A percentile compares a stretch with the other conserved stretches of the same genome.
These are phyloP conservation scores for Fusarium pseudograminearum DNA, from an alignment of 2,329 filamentous ascomycete species.

Conservation along the genomic window DNA sequence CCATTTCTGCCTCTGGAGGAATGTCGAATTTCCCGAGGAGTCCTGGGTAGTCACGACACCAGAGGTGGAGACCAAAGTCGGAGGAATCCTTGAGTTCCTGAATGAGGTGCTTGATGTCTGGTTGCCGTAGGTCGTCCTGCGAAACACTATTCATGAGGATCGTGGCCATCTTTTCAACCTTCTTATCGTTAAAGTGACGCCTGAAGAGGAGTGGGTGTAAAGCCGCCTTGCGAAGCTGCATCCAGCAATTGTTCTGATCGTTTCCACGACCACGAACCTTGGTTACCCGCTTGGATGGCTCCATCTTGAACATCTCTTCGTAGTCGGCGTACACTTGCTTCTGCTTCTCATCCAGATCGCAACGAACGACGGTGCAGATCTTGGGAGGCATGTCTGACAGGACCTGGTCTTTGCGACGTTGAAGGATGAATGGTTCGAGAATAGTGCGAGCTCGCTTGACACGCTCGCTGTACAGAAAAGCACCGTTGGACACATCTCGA, in stretches of 20 bases:
- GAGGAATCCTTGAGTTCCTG: slow-evolving; percentile 69
- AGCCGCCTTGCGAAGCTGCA: slow-evolving; percentile 91
- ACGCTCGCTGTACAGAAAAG: slow-evolving; percentile 86
- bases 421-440: slow-evolving; percentile 93
- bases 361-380: slow-evolving; percentile 80
- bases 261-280: slow-evolving; percentile 63
- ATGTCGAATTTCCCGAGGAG: slow-evolving; percentile 68
- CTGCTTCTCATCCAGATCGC: slow-evolving; percentile 81
- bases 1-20: slow-evolving; percentile 64
- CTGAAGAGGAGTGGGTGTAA: slow-evolving; percentile 92
- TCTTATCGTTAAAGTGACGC: slow-evolving; percentile 80
- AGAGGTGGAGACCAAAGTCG: slow-evolving; percentile 74
- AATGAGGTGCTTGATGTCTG: slow-evolving; percentile 64
- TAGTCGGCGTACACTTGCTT: slow-evolving; percentile 76
- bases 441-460: slow-evolving; percentile 90
- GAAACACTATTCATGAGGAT: slow-evolving; percentile 78
- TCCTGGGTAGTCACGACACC: slow-evolving; percentile 69
- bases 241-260: slow-evolving; percentile 79
- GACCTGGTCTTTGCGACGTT: slow-evolving; percentile 93
- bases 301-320: slow-evolving; percentile 72
- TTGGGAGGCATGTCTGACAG: slow-evolving; percentile 86
- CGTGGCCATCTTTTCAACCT: slow-evolving; percentile 80
- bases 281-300: slow-evolving; percentile 65
- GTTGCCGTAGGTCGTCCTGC: slow-evolving; percentile 65
- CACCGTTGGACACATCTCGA: slow-evolving; percentile 81